These are phyloP conservation scores for Emiliania huxleyi DNA, from an alignment of 78 protist species.

Conservation along the genomic window DNA sequence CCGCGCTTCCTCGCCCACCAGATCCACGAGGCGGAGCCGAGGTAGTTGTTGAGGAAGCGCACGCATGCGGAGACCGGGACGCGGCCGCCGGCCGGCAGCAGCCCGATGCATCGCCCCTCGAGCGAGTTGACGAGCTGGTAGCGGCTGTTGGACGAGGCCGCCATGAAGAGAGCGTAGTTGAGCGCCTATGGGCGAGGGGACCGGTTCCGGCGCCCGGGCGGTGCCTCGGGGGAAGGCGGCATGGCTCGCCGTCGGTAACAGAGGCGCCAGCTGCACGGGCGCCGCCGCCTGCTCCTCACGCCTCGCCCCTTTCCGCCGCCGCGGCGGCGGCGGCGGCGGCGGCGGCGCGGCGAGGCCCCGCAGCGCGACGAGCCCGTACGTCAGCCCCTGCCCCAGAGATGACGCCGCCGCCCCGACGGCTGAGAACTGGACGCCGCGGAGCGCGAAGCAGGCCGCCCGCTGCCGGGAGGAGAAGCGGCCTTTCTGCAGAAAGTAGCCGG, in stretches of 20 bases:
- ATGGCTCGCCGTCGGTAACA: too few species aligned
- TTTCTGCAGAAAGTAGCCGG: neutral
- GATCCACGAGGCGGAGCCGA: neutral
- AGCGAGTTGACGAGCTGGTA: conserved; percentile 8
- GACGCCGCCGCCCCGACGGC: neutral
- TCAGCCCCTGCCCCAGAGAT: neutral
- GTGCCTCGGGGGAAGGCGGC: too few species aligned
- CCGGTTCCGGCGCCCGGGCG: too few species aligned
- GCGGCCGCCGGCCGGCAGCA: neutral
- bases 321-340: too few species aligned
- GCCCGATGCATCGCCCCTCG: neutral
- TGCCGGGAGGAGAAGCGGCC: neutral
- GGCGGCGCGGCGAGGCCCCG: too few species aligned
- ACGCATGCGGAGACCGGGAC: neutral
- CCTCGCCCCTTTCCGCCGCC: too few species aligned
- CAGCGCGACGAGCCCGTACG: neutral
- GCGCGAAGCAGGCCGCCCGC: neutral
- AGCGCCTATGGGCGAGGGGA: too few species aligned
- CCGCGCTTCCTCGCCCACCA: neutral
- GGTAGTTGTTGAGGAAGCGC: neutral
- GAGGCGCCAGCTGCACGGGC: too few species aligned
- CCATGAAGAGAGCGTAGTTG: neutral
- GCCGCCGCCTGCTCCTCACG: too few species aligned
- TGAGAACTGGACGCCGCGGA: neutral
- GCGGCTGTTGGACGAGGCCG: neutral